A percentile compares a stretch with the other conserved stretches of the same genome.
Evolutionary conservation across 495 filamentous ascomycete species (phyloP).

Genomic region (Patellaria atrata): DNA sequence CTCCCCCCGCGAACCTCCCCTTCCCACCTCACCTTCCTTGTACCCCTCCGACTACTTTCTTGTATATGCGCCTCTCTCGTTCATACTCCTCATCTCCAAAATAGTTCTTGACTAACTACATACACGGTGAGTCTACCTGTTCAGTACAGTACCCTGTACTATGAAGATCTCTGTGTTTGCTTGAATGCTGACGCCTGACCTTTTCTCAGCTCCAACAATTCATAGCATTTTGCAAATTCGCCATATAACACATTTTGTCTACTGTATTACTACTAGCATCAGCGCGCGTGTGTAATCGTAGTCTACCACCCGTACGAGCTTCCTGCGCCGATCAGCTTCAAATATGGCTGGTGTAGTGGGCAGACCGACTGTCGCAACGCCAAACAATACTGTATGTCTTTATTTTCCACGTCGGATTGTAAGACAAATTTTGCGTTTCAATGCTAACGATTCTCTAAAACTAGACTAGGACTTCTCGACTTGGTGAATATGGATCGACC

Average conservation of each 20-base stretch:
- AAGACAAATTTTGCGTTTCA: too few species aligned
- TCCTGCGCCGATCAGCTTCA: conserved; percentile 1
- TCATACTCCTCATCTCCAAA: conserved; percentile 3
- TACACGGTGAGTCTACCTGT: neutral
- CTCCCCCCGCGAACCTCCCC: conserved; percentile 7
- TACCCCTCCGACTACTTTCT: conserved; percentile 1
- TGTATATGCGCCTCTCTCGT: conserved; percentile 5
- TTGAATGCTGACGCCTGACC: conserved; percentile 14
- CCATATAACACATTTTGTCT: conserved; percentile 1
- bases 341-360: conserved; percentile 12
- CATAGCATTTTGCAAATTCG: conserved; percentile 3
- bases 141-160: neutral
- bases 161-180: neutral
- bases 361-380: conserved; percentile 8
- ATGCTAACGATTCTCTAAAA: too few species aligned
- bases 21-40: conserved; percentile 9
- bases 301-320: neutral
- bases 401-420: too few species aligned
- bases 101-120: conserved; percentile 2
- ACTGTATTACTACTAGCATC: neutral
- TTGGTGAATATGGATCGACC: too few species aligned
- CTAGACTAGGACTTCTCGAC: too few species aligned
- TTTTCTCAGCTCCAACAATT: conserved; percentile 7
- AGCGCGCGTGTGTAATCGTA: neutral
- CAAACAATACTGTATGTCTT: too few species aligned